Percentiles rank a stretch among this genome's conserved stretches.
phyloP scores from a whole-genome alignment of 345 rosid genomes.

The Lepidium africanum region DNA sequence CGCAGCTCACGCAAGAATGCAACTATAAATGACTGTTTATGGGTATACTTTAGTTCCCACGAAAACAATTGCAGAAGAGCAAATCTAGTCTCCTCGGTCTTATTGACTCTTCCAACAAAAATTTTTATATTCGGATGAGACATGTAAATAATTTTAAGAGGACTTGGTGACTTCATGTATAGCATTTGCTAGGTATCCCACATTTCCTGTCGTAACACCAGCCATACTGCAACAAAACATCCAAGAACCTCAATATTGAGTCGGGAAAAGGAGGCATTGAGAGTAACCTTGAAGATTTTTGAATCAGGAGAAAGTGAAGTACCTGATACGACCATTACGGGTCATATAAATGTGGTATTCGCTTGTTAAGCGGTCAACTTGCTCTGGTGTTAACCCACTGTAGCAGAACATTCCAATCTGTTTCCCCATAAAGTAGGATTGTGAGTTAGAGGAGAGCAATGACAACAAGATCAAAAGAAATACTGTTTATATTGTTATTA shows the following conservation, averaged over 20 bases:
- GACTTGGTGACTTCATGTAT: slow-evolving; percentile 74
- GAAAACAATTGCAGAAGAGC: background rate
- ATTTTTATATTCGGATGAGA: background rate
- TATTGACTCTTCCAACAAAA: slow-evolving; percentile 8
- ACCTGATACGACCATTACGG: slow-evolving; percentile 94
- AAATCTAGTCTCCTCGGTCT: background rate
- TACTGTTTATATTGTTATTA: background rate
- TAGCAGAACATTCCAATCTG: slow-evolving; percentile 99
- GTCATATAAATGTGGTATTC: slow-evolving; percentile 89
- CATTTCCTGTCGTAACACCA: slow-evolving; percentile 78
- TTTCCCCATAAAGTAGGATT: background rate
- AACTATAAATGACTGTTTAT: slow-evolving; percentile 1
- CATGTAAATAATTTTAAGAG: slow-evolving; percentile 9
- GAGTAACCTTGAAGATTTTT: background rate
- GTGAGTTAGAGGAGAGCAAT: background rate
- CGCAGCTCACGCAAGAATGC: background rate
- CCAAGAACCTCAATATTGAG: background rate
- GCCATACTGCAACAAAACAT: slow-evolving; percentile 72
- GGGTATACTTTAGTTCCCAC: slow-evolving; percentile 18
- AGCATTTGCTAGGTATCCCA: slow-evolving; percentile 79
- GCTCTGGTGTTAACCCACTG: slow-evolving; percentile 90
- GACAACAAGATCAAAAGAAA: background rate
- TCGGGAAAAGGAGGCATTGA: background rate
- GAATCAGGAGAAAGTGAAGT: background rate
- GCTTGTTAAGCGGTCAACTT: slow-evolving; percentile 68